Evolutionary conservation across 495 filamentous ascomycete species (phyloP).

Genomic region (Mycothermus thermophilus): DNA sequence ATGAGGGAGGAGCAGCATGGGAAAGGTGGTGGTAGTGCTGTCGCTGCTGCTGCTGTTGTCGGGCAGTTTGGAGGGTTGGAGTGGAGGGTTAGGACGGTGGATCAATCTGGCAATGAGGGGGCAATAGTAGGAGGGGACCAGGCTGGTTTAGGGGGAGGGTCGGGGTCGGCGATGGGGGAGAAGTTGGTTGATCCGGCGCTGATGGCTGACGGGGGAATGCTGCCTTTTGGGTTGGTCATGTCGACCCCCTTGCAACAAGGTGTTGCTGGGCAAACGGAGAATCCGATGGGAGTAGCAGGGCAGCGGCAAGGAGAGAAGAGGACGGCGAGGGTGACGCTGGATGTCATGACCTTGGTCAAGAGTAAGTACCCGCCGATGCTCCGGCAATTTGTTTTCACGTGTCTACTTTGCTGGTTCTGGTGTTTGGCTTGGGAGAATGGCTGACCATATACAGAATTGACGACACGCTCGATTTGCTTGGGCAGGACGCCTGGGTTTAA

Average conservation of each 20-base stretch:
- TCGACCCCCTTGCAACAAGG: too few relatives aligned
- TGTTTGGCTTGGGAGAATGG: background rate
- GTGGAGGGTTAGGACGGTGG: too few relatives aligned
- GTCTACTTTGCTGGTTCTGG: background rate
- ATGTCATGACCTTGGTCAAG: constrained; percentile 15
- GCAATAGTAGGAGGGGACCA: too few relatives aligned
- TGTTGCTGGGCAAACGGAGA: too few relatives aligned
- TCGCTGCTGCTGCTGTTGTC: background rate
- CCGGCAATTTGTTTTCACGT: background rate
- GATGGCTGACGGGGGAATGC: background rate
- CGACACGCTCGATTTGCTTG: constrained; percentile 36
- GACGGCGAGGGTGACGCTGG: constrained; percentile 14
- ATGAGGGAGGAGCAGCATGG: background rate
- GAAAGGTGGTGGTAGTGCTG: background rate
- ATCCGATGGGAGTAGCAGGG: background rate
- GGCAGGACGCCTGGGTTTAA: constrained; percentile 49
- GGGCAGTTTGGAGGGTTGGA: background rate
- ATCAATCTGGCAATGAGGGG: too few relatives aligned
- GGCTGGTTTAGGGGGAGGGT: too few relatives aligned
- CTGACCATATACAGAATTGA: constrained; percentile 11
- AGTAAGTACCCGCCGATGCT: constrained; percentile 6
- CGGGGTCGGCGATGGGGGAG: background rate
- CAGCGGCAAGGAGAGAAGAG: background rate
- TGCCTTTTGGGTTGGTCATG: background rate
- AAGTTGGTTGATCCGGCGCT: background rate